Base-by-base conservation (phyloP, 345 rosid species). In the Durio zibethinus region DNA sequence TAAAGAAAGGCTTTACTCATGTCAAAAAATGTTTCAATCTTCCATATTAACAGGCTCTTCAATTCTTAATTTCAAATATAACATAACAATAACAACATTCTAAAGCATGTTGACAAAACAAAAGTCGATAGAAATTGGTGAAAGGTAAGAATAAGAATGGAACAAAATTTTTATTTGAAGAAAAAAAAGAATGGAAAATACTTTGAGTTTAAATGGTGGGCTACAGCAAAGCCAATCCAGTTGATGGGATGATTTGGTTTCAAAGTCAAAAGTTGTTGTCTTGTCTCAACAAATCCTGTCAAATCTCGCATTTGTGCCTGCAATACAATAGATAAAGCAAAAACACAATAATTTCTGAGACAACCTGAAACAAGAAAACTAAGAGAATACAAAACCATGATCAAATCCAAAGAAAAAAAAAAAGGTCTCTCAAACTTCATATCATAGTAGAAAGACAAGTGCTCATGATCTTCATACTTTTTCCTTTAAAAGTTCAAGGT, bases 271-370 rank as follows among this genome's bases (percentile, higher is more conserved):
- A 97, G 98, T 83, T 89, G 96, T 63, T 91, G 99, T 78, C 99
- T 91, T 67, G 99, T 97, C 88, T 94, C 96, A 77, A 97, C 98
- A 87, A 97, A 97, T 50, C 98, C 98, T 2, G 91, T 71, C 86
- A 94, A 86, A 87, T 97, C 99, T 67, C 99, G 95, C 98, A 94
- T 97, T 88, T 97, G 99, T 78, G 99, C 98, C 99, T 97, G 88
- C 74, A 85, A 74, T 65, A 78, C 54, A 2, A 73, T 76, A 79
- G 52, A 38, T 11, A 9, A 43, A 74, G 21, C 9, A 9, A 59
- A 8, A 43, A 10, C n/a, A 10, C 25, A 20, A 42, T 40, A 40
- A 65, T 10, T 67, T 56, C 33, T 18, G 9, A 74, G 45, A 74
- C 29, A 70, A 23, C 14, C 12, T 8, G 10, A 56, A 36, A 40